These are phyloP conservation scores for Euclidium syriacum DNA, from an alignment of 345 rosid species.

Conservation along the genomic window DNA sequence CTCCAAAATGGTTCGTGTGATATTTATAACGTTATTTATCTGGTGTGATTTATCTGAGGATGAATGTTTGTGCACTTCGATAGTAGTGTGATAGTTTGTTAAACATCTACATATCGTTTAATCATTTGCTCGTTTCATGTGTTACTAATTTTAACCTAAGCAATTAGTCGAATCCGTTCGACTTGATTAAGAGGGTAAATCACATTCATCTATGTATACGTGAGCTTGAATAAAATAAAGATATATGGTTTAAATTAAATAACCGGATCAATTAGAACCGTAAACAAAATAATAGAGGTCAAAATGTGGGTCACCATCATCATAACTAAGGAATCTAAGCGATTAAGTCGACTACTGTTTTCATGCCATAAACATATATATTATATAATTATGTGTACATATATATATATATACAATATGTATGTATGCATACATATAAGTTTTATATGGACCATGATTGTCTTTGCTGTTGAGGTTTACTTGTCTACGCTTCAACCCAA, in stretches of 20 bases:
- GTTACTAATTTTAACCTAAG: not conserved
- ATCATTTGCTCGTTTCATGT: not conserved
- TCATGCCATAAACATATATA: slow-evolving; percentile 17
- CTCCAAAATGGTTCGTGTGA: no score
- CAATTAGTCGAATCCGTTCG: not conserved
- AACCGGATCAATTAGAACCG: not conserved
- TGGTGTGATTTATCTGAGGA: no score
- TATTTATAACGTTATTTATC: no score
- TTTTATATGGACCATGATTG: slow-evolving; percentile 9
- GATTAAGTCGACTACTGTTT: slow-evolving; percentile 16
- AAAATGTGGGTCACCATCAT: slow-evolving; percentile 28
- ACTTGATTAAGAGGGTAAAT: not conserved
- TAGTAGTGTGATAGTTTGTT: no score
- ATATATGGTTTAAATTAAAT: not conserved
- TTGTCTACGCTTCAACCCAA: slow-evolving; percentile 28
- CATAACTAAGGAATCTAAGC: slow-evolving; percentile 11
- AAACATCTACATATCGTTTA: not conserved
- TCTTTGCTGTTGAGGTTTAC: slow-evolving; percentile 24
- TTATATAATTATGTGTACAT: no score
- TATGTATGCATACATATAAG: not conserved
- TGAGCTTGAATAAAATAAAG: not conserved
- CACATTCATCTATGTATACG: not conserved
- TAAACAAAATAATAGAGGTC: slow-evolving; percentile 5
- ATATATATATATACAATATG: not conserved
- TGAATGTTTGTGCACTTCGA: no score